Percentiles rank a stretch among this genome's conserved stretches.
Evolutionary conservation across 1,284 basidiomycete species (phyloP).

Genomic region (Psilocybe mexicana): DNA sequence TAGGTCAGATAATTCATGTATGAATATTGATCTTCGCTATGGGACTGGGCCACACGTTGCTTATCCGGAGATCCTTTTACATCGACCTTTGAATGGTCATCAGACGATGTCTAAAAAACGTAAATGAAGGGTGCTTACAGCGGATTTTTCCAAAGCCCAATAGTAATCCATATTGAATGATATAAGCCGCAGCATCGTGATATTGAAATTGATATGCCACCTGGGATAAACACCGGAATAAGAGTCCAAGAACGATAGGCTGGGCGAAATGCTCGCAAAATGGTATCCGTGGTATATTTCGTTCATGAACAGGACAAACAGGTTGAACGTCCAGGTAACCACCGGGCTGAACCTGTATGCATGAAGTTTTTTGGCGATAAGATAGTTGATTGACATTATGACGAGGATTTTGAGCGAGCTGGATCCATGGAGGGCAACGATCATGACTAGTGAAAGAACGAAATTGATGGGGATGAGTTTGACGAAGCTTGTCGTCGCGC

Average conservation of each 20-base stretch:
- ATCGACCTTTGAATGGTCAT: background rate
- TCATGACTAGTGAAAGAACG: constrained; percentile 67
- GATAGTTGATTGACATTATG: constrained; percentile 76
- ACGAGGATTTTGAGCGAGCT: constrained; percentile 78
- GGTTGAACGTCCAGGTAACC: constrained; percentile 80
- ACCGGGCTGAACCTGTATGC: constrained; percentile 48
- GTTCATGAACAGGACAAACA: constrained; percentile 74
- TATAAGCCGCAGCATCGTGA: constrained; percentile 92
- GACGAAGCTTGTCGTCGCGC: constrained; percentile 8
- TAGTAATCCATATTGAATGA: constrained; percentile 93
- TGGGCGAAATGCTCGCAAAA: constrained; percentile 59
- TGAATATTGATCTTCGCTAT: constrained; percentile 61
- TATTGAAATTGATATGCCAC: constrained; percentile 96
- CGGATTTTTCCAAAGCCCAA: constrained; percentile 59
- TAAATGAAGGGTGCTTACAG: background rate
- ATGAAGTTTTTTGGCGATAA: constrained; percentile 51
- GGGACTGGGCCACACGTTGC: constrained; percentile 47
- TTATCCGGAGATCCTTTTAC: constrained; percentile 42
- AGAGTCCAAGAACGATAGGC: constrained; percentile 57
- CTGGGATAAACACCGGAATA: constrained; percentile 75
- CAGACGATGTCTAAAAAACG: background rate
- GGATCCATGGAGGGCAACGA: constrained; percentile 85
- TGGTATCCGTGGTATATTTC: constrained; percentile 79
- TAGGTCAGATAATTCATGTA: constrained; percentile 56
- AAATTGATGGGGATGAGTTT: constrained; percentile 57